Evolutionary conservation across 2,329 filamentous ascomycete genomes (phyloP), one percentile per base, ranked within the genome.

Genomic region (Paraconiothyrium brasiliense): DNA sequence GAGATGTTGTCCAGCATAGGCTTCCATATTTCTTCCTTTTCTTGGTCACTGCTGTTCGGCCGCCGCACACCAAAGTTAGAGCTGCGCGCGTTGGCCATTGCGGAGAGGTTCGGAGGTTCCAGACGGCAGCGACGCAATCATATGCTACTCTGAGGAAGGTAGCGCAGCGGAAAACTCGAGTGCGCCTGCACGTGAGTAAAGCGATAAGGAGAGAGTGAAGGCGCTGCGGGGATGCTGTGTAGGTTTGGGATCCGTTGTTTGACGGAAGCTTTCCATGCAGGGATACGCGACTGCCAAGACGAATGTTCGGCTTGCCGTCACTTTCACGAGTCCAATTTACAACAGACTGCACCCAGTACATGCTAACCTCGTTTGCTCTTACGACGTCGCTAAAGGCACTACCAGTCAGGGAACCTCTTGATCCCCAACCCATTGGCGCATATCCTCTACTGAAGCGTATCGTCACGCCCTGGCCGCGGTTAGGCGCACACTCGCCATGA

Each of bases 1-100:
- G 94, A 93, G 70, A 95, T 94, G 57, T 88, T 90, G 79, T 96
- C 92, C 69, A 97, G 85, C 91, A 97, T 92, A 48, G 92, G 93
- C 63, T 91, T 94, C 94, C 94, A 97, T 80, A 97, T 90, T 76
- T 97, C 92, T 80, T 92, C 92, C 82, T 92, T 94, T 66, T 83
- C 81, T 48, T 82, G 81, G 78, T 90, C 90, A 71, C 91, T 90
- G 79, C 83, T 85, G 39, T 80, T 74, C 13, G 78, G 76, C 52
- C 76, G 69, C 47, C 72, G 67, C 59, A 67, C 67, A 57, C 72
- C 71, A 65, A 75, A 76, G 60, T 74, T 71, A 57, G 73, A 69
- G 47, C 65, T 69, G 58, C 73, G 72, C 65, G 72, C 66, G 68
- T 64, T 71, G 63, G 76, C 69, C 76, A 79, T 79, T 67, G 71